A percentile compares a stretch with the other conserved stretches of the same genome.
phyloP scores from a whole-genome alignment of 2,329 filamentous ascomycete species.

The Sarocladium kiliense region DNA sequence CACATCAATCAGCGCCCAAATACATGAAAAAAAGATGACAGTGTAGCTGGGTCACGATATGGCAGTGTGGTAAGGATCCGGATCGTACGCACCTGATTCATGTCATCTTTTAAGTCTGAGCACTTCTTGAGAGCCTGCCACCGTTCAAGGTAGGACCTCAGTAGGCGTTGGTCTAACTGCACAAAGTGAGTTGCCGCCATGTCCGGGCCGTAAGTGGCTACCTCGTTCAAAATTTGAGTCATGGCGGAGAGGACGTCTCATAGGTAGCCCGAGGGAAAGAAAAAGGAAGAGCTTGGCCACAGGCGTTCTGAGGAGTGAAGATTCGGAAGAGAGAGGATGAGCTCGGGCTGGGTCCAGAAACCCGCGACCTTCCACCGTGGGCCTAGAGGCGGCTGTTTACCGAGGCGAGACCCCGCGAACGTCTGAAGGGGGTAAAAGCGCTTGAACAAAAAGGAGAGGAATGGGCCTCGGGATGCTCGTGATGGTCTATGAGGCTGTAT shows the following conservation, averaged over 20 bases:
- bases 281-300: not conserved
- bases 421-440: too few species aligned
- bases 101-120: not conserved
- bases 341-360: not conserved
- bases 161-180: not conserved
- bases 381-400: too few species aligned
- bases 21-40: too few species aligned
- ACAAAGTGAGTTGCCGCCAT: not conserved
- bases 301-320: not conserved
- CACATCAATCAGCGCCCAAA: not conserved
- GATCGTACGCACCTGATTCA: conserved; percentile 1
- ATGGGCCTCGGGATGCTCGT: too few species aligned
- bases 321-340: not conserved
- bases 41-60: too few species aligned
- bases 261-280: not conserved
- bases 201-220: not conserved
- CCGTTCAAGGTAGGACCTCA: not conserved
- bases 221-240: not conserved
- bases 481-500: too few species aligned
- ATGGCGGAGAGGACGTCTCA: not conserved
- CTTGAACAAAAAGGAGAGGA: too few species aligned
- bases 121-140: conserved; percentile 1
- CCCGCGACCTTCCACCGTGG: too few species aligned
- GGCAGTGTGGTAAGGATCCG: too few species aligned
- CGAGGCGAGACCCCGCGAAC: too few species aligned